Evolutionary conservation across 805 yeast species (phyloP).

Genomic region (Candida piceae): DNA sequence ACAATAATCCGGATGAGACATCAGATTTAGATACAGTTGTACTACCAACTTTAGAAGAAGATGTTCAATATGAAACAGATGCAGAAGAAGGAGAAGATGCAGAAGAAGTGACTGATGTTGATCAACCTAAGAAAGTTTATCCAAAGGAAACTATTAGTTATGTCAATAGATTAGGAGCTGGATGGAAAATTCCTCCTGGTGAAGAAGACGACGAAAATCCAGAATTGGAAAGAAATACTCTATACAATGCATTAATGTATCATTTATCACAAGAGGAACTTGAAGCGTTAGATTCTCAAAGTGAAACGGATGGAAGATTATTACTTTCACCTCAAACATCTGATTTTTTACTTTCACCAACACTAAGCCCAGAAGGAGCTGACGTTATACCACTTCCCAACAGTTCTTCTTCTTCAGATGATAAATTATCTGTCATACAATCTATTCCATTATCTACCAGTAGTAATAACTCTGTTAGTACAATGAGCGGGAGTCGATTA

Average conservation of each 20-base stretch:
- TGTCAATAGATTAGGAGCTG: constrained; percentile 1
- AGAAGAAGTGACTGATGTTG: constrained; percentile 1
- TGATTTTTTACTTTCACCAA: not conserved
- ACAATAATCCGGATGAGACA: too few relatives aligned
- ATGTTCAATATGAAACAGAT: not conserved
- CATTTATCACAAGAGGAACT: constrained; percentile 18
- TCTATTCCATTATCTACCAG: not conserved
- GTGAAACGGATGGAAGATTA: constrained; percentile 10
- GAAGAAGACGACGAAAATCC: constrained; percentile 19
- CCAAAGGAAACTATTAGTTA: constrained; percentile 2
- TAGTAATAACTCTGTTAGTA: not conserved
- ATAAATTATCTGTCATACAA: not conserved
- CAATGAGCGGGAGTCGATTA: not conserved
- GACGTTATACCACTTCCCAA: not conserved
- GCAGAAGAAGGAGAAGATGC: constrained; percentile 1
- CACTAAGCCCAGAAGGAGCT: not conserved
- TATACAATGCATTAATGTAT: constrained; percentile 26
- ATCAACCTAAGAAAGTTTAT: constrained; percentile 1
- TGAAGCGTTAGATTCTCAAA: constrained; percentile 7
- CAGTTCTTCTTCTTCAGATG: not conserved
- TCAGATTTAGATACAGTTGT: not conserved
- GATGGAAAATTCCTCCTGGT: not conserved
- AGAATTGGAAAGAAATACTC: constrained; percentile 27
- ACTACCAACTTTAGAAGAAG: constrained; percentile 1
- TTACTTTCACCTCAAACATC: constrained; percentile 14